A percentile compares a stretch with the other conserved stretches of the same genome.
These are phyloP conservation scores for Alternaria incomplexa DNA, from an alignment of 2,329 filamentous ascomycete genomes.

Conservation along the genomic window DNA sequence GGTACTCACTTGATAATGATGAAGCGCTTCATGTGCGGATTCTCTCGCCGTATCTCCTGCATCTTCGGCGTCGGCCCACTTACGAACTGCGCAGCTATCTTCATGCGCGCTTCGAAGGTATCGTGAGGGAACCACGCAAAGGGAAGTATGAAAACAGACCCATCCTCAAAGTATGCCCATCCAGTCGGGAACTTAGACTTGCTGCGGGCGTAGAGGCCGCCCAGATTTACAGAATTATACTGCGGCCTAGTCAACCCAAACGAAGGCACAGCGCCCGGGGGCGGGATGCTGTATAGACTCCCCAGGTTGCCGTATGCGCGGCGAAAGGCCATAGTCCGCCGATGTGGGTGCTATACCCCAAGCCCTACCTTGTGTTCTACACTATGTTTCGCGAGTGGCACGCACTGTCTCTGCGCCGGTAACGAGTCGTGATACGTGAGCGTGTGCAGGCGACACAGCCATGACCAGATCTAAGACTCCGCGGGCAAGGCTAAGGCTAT, in stretches of 20 bases:
- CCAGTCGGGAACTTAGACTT: neutral
- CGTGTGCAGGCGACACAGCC: constrained; percentile 3
- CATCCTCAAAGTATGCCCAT: constrained; percentile 33
- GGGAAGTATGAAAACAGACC: constrained; percentile 24
- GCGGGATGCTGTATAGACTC: constrained; percentile 15
- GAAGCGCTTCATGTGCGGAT: constrained; percentile 7
- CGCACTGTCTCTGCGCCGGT: neutral
- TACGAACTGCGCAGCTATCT: constrained; percentile 17
- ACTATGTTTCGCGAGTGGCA: neutral
- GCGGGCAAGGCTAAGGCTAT: constrained; percentile 3
- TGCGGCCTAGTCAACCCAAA: neutral
- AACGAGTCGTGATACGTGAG: neutral
- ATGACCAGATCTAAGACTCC: constrained; percentile 2
- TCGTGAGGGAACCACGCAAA: constrained; percentile 11
- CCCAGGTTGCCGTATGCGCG: constrained; percentile 14
- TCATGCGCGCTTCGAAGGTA: constrained; percentile 24
- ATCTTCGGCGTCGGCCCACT: constrained; percentile 13
- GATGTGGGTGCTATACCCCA: neutral
- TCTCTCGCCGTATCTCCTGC: constrained; percentile 3
- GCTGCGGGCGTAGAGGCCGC: constrained; percentile 10
- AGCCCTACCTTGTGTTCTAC: neutral
- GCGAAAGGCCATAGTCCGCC: constrained; percentile 6
- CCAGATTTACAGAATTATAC: constrained; percentile 21
- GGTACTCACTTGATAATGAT: constrained; percentile 20
- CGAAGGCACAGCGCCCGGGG: neutral